Base-by-base conservation (phyloP, 2,329 filamentous ascomycete species). In the Erysiphe neolycopersici region DNA sequence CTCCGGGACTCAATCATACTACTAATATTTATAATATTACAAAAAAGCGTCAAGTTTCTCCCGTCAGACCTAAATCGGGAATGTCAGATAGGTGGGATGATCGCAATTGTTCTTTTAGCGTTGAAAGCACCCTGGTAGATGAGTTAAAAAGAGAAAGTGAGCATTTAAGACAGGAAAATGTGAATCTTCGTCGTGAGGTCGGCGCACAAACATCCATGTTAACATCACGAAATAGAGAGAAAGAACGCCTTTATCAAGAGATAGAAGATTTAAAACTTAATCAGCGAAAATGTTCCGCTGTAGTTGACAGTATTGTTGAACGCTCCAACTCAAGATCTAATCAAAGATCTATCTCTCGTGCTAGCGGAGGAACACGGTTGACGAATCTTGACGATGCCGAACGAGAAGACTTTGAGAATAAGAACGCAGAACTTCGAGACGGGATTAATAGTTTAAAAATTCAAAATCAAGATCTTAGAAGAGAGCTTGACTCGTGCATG, bases 121-220 rank as follows among this genome's bases (percentile, higher is more conserved):
- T 68, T 10, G 65, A 73, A 1, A 75, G 68, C 48, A 79, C 72
- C 9, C 69, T 84, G 1, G 69, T 82, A 11, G 79, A 89, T n/a
- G 83, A 93, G 47, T 62, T 83, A 8, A 67, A 70, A 10, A 64
- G 66, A 4, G 73, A 77, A 52, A 69, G 68, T 45, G 78, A 83
- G 48, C 78, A 91, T 51, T 63, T 95, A 26, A 77, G 81, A 43
- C 83, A 87, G 55, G 87, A 95, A 55, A 95, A 94, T 53, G 82
- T 83, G 2, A 87, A 94, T 57, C 61, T 98, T 30, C 74, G 87
- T 43, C 79, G 85, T 44, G 85, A 95, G 59, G 80, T 95, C 29
- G 83, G 85, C 47, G 89, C 89, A 2, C 89, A 98, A 58, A 92
- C 85, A 0, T 94, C 85, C 0, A 95, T 98, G 83, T 69, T 98